Percentiles rank a stretch among this genome's conserved stretches.
phyloP scores from a whole-genome alignment of 805 yeast species.

The Candida chauliodis region DNA sequence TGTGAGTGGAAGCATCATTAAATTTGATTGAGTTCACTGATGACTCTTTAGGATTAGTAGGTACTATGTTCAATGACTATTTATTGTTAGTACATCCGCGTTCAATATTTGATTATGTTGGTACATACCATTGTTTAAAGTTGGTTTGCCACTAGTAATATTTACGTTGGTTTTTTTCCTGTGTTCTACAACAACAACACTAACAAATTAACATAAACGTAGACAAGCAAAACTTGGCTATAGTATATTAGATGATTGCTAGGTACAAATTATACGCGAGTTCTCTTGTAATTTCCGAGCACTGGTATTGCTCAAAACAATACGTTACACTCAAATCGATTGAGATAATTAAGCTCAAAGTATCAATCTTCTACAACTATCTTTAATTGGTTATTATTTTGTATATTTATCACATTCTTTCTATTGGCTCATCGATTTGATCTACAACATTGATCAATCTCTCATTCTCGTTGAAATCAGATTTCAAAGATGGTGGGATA shows the following conservation, averaged over 20 bases:
- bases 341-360: no score
- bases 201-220: no score
- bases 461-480: constrained; percentile 11
- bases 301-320: no score
- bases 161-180: neutral
- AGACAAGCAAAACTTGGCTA: no score
- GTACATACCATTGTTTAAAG: constrained; percentile 7
- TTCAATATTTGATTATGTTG: neutral
- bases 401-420: constrained; percentile 15
- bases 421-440: constrained; percentile 29
- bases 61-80: constrained; percentile 55
- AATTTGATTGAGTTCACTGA: constrained; percentile 49
- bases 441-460: constrained; percentile 23
- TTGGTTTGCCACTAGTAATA: neutral
- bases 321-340: no score
- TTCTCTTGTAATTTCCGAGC: no score
- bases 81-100: constrained; percentile 1
- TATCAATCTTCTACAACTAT: no score
- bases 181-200: neutral
- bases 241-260: no score
- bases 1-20: constrained; percentile 58
- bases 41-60: constrained; percentile 44
- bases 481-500: constrained; percentile 35
- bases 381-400: no score
- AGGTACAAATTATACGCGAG: no score